Evolutionary conservation across 768 basidiomycete genomes (phyloP).

Genomic region (Leccinum olivaceopallidum): DNA sequence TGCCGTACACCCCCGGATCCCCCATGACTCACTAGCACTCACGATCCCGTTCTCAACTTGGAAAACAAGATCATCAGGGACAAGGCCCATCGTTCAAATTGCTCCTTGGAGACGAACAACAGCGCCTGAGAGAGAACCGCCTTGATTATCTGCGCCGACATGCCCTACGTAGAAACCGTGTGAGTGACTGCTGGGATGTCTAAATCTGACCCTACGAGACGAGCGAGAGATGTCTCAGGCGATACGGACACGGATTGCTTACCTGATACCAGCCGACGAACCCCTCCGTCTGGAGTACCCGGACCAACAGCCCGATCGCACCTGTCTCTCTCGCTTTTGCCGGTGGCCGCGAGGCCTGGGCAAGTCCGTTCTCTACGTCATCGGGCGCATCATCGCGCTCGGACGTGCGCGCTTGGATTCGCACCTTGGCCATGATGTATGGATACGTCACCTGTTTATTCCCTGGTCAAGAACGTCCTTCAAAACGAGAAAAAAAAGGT

Average conservation of each 20-base stretch:
- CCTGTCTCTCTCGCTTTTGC: constrained; percentile 55
- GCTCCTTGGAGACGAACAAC: constrained; percentile 96
- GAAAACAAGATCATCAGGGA: constrained; percentile 61
- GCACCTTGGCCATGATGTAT: constrained; percentile 95
- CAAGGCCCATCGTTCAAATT: constrained; percentile 89
- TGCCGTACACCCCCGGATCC: not conserved
- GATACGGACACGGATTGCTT: not conserved
- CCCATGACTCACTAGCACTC: not conserved
- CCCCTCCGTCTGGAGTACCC: constrained; percentile 77
- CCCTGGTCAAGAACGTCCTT: not conserved
- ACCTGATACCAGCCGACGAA: constrained; percentile 96
- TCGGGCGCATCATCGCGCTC: constrained; percentile 45
- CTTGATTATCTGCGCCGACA: constrained; percentile 95
- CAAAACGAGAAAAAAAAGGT: not conserved
- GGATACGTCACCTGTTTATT: constrained; percentile 81
- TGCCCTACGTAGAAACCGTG: constrained; percentile 60
- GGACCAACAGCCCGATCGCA: constrained; percentile 72
- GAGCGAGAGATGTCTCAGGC: not conserved
- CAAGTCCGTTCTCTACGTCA: constrained; percentile 24
- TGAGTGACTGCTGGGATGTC: not conserved
- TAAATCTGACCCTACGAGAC: not conserved
- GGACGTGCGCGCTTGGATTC: constrained; percentile 83
- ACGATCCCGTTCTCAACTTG: constrained; percentile 24
- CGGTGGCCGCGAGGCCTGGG: not conserved
- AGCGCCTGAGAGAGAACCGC: constrained; percentile 95